A percentile compares a stretch with the other conserved stretches of the same genome.
These are phyloP conservation scores for Nigrograna mackinnonii DNA, from an alignment of 2,329 filamentous ascomycete species.

Conservation along the genomic window DNA sequence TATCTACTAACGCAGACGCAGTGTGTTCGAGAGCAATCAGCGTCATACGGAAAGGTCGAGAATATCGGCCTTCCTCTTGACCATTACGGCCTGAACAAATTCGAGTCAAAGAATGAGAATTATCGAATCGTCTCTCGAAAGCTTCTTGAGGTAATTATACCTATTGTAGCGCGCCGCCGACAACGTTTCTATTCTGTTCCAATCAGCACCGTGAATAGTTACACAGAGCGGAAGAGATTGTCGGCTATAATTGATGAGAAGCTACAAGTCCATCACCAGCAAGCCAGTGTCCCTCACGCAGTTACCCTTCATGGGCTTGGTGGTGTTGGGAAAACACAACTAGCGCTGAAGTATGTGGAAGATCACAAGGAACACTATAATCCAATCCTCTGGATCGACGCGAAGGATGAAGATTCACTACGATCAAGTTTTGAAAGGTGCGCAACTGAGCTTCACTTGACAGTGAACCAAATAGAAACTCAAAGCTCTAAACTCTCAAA, in stretches of 20 bases:
- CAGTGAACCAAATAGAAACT: constrained; percentile 2
- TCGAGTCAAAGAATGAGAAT: constrained; percentile 3
- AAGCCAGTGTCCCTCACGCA: constrained; percentile 8
- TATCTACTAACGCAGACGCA: background rate
- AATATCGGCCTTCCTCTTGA: constrained; percentile 8
- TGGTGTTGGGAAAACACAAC: constrained; percentile 11
- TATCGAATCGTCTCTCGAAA: constrained; percentile 2
- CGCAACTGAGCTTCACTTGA: constrained; percentile 10
- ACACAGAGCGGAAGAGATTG: constrained; percentile 7
- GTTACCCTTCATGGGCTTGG: constrained; percentile 9
- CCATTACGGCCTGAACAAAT: constrained; percentile 10
- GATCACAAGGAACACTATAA: constrained; percentile 9
- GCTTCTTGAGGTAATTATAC: constrained; percentile 3
- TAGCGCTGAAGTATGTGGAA: constrained; percentile 9
- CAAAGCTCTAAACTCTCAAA: constrained; percentile 5
- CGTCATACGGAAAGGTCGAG: constrained; percentile 3
- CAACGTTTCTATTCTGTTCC: constrained; percentile 8
- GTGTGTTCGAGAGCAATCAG: constrained; percentile 10
- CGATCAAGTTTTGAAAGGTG: constrained; percentile 13
- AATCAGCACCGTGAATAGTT: constrained; percentile 4
- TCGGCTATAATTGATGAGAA: constrained; percentile 5
- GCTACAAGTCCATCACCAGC: constrained; percentile 5
- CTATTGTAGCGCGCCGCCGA: constrained; percentile 1
- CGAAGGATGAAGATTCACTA: constrained; percentile 10
- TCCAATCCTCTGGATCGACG: constrained; percentile 12